These are phyloP conservation scores for Coemansia sp. DNA, from an alignment of 192 early-diverging fungal species.

Conservation along the genomic window DNA sequence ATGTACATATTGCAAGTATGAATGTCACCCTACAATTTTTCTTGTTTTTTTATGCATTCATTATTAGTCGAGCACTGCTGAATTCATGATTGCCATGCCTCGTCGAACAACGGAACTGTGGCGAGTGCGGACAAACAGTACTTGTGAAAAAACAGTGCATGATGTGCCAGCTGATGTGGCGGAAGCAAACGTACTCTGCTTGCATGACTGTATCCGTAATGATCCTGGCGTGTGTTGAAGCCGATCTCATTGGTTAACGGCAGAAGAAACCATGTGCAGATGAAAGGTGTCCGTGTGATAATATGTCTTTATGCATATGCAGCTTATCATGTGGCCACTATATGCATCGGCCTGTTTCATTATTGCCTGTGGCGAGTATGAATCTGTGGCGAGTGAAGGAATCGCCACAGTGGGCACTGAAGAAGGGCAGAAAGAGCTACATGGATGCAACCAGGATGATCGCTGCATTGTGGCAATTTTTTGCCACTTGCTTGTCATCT, in stretches of 20 bases:
- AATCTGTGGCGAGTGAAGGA: constrained; percentile 6
- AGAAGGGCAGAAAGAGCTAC: background rate
- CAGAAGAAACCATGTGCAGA: background rate
- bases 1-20: too few species aligned
- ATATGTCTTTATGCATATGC: background rate
- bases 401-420: background rate
- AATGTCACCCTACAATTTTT: background rate
- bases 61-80: background rate
- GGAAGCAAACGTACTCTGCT: background rate
- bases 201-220: background rate
- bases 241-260: background rate
- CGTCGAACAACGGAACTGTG: background rate
- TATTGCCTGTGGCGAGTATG: constrained; percentile 1
- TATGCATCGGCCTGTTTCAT: background rate
- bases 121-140: background rate
- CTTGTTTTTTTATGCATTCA: constrained; percentile 3
- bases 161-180: constrained; percentile 7
- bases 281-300: background rate
- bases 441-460: background rate
- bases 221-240: background rate
- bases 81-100: constrained; percentile 3
- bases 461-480: constrained; percentile 1
- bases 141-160: background rate
- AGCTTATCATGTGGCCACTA: background rate
- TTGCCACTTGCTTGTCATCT: background rate